Evolutionary conservation across 495 filamentous ascomycete species (phyloP).

Genomic region (Cercophora sp.): DNA sequence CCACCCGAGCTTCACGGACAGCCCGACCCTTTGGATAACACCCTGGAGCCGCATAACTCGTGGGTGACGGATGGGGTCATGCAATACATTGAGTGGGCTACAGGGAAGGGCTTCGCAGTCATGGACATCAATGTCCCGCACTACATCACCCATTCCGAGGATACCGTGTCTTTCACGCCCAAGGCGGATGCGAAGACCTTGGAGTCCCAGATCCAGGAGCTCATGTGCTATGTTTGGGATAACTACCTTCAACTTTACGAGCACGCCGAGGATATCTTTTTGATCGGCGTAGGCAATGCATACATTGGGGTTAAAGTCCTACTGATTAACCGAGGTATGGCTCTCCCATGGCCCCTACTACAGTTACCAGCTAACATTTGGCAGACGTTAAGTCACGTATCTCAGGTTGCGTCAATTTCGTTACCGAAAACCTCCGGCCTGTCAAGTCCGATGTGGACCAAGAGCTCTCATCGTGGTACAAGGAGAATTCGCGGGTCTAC

Average conservation of each 20-base stretch:
- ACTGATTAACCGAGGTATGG: conserved; percentile 61
- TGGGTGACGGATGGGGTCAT: conserved; percentile 75
- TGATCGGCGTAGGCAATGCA: conserved; percentile 78
- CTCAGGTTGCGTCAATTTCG: conserved; percentile 51
- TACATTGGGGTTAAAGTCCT: conserved; percentile 68
- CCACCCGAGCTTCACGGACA: conserved; percentile 71
- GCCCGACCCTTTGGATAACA: conserved; percentile 64
- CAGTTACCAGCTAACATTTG: neutral
- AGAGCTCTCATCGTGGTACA: conserved; percentile 68
- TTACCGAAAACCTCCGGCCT: conserved; percentile 61
- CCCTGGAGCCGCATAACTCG: conserved; percentile 73
- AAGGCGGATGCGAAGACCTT: conserved; percentile 30
- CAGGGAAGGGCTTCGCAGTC: conserved; percentile 67
- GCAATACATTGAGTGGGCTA: conserved; percentile 79
- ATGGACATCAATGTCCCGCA: conserved; percentile 88
- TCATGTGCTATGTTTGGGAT: conserved; percentile 90
- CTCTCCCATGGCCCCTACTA: neutral
- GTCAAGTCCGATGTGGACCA: conserved; percentile 61
- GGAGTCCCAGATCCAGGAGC: conserved; percentile 60
- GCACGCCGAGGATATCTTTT: conserved; percentile 60
- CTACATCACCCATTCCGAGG: conserved; percentile 53
- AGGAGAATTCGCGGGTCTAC: conserved; percentile 67
- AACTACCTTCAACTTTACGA: conserved; percentile 88
- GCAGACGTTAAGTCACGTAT: conserved; percentile 44
- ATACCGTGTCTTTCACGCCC: conserved; percentile 34